phyloP scores from a whole-genome alignment of 2,329 filamentous ascomycete genomes.

The Sarocladium brachiariae region DNA sequence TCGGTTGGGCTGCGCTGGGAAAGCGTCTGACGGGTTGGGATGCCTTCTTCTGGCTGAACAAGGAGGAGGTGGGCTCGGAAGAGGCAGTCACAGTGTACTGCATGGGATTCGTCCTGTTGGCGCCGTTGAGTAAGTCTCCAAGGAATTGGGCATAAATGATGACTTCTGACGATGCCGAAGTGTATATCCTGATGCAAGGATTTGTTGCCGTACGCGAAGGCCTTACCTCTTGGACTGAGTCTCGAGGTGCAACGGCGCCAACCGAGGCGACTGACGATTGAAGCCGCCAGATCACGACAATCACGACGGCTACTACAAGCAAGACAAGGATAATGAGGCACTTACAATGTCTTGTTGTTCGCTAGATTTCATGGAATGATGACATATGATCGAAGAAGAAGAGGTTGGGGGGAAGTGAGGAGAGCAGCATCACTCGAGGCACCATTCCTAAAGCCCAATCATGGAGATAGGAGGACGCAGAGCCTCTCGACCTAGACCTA shows the following conservation, averaged over 20 bases:
- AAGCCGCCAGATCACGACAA: not conserved
- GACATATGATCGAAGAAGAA: no score
- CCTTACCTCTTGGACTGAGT: slow-evolving; percentile 21
- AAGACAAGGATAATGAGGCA: no score
- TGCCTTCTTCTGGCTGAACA: slow-evolving; percentile 46
- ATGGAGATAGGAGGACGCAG: not conserved
- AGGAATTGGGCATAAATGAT: not conserved
- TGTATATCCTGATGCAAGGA: slow-evolving; percentile 42
- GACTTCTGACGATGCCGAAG: slow-evolving; percentile 20
- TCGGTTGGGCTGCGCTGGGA: slow-evolving; percentile 43
- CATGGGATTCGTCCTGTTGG: slow-evolving; percentile 36
- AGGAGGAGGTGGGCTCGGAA: slow-evolving; percentile 33
- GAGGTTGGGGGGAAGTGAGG: no score
- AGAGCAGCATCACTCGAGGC: not conserved
- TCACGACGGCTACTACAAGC: no score
- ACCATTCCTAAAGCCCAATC: not conserved
- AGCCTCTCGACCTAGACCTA: not conserved
- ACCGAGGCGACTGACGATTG: slow-evolving; percentile 1
- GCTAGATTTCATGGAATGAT: no score
- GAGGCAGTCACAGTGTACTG: slow-evolving; percentile 38
- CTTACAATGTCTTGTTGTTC: no score
- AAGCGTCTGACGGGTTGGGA: slow-evolving; percentile 36
- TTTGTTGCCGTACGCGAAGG: slow-evolving; percentile 42
- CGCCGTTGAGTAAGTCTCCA: slow-evolving; percentile 36
- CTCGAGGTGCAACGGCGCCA: slow-evolving; percentile 17